Evolutionary conservation across 2,329 filamentous ascomycete genomes (phyloP).

Genomic region (Exophiala sp.): DNA sequence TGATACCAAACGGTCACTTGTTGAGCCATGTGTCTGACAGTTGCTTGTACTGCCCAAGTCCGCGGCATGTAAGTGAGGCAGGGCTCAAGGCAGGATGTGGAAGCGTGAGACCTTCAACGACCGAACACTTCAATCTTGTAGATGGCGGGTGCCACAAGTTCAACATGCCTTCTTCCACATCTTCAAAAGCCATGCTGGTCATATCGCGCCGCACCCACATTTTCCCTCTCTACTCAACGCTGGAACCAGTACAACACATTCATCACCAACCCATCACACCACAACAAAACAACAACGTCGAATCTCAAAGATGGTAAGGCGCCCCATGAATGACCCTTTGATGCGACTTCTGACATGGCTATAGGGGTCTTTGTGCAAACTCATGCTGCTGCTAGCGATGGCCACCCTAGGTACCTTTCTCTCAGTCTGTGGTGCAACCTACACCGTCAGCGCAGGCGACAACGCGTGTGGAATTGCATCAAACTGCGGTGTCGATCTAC

Average conservation of each 20-base stretch:
- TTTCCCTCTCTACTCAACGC: background rate
- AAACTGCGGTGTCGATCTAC: constrained; percentile 2
- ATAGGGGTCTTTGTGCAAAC: background rate
- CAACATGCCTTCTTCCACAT: background rate
- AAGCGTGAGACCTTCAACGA: background rate
- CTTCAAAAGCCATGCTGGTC: background rate
- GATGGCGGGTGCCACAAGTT: background rate
- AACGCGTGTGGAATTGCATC: background rate
- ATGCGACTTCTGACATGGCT: background rate
- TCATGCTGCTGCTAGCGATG: background rate
- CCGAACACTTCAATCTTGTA: background rate
- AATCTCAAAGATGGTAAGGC: background rate
- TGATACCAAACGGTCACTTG: background rate
- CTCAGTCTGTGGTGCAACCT: background rate
- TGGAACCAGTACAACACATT: background rate
- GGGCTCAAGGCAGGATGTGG: background rate
- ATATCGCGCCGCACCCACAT: background rate
- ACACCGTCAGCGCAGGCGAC: constrained; percentile 4
- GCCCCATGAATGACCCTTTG: background rate
- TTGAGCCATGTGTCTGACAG: background rate
- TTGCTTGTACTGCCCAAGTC: background rate
- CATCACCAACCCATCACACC: background rate
- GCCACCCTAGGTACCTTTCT: background rate
- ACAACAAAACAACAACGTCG: background rate
- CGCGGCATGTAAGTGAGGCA: background rate